These are phyloP conservation scores for Magnaporthales sp. DNA, from an alignment of 2,329 filamentous ascomycete genomes.

Conservation along the genomic window DNA sequence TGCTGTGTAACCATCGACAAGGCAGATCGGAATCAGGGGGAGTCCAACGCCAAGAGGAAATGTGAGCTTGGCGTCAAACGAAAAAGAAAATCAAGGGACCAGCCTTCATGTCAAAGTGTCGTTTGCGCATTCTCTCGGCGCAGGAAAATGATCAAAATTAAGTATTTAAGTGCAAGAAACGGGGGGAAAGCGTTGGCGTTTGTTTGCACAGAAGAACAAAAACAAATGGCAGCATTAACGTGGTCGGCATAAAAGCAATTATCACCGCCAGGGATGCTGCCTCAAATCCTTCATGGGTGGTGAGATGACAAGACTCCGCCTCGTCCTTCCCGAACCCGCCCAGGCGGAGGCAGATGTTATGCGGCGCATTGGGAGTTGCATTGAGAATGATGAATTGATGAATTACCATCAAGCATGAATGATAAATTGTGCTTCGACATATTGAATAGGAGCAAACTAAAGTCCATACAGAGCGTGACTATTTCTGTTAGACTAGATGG, in stretches of 20 bases:
- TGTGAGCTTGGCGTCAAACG: neutral
- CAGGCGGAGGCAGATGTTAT: neutral
- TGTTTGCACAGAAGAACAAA: no score
- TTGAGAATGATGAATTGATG: no score
- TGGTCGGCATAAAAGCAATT: neutral
- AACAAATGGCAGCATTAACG: neutral
- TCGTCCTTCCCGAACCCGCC: neutral
- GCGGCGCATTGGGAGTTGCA: neutral
- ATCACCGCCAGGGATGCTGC: neutral
- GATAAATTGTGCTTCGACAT: neutral
- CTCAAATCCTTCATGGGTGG: neutral
- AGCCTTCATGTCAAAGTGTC: neutral
- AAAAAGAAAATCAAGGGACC: neutral
- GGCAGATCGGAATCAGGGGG: neutral
- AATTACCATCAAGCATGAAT: neutral
- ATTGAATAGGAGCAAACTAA: neutral
- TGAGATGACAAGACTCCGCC: neutral
- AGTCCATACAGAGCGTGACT: no score
- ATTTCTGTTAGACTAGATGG: neutral
- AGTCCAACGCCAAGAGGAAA: neutral
- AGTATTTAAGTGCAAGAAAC: no score
- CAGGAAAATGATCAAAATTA: no score
- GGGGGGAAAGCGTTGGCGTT: neutral
- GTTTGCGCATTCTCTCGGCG: neutral
- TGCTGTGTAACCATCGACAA: neutral